phyloP scores from a whole-genome alignment of 2,329 filamentous ascomycete species.

The Allantophomopsis cytisporea region DNA sequence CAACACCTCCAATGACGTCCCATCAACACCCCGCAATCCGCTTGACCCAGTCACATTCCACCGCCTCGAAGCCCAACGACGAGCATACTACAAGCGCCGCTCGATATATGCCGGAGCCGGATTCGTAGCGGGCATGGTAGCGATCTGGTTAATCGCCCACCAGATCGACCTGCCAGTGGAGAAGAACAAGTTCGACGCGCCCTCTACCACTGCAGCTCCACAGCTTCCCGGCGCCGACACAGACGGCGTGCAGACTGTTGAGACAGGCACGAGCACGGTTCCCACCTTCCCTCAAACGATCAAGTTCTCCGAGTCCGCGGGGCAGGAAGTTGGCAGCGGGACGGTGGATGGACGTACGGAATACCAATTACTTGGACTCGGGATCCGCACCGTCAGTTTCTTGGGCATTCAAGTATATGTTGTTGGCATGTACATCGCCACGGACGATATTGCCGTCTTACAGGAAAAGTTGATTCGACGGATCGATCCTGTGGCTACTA shows the following conservation, averaged over 20 bases:
- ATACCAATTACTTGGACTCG: conserved; percentile 80
- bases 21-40: not conserved
- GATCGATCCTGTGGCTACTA: conserved; percentile 66
- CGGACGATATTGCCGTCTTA: conserved; percentile 65
- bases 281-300: conserved; percentile 16
- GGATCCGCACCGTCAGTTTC: conserved; percentile 82
- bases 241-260: conserved; percentile 23
- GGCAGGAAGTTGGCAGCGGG: conserved; percentile 2
- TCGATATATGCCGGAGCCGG: conserved; percentile 14
- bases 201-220: conserved; percentile 10
- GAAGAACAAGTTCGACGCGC: conserved; percentile 9
- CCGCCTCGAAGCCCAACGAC: conserved; percentile 10
- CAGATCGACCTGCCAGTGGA: conserved; percentile 11
- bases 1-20: not conserved
- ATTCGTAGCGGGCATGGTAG: conserved; percentile 14
- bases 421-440: conserved; percentile 83
- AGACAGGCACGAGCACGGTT: conserved; percentile 16
- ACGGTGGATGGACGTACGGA: conserved; percentile 32
- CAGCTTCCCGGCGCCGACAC: conserved; percentile 16
- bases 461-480: conserved; percentile 65
- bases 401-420: conserved; percentile 87
- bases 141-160: conserved; percentile 16
- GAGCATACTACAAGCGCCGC: conserved; percentile 16
- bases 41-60: conserved; percentile 15
- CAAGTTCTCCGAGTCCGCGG: conserved; percentile 12